A percentile compares a stretch with the other conserved stretches of the same genome.
Evolutionary conservation across 768 basidiomycete species (phyloP).

Genomic region (Mycena belliarum): DNA sequence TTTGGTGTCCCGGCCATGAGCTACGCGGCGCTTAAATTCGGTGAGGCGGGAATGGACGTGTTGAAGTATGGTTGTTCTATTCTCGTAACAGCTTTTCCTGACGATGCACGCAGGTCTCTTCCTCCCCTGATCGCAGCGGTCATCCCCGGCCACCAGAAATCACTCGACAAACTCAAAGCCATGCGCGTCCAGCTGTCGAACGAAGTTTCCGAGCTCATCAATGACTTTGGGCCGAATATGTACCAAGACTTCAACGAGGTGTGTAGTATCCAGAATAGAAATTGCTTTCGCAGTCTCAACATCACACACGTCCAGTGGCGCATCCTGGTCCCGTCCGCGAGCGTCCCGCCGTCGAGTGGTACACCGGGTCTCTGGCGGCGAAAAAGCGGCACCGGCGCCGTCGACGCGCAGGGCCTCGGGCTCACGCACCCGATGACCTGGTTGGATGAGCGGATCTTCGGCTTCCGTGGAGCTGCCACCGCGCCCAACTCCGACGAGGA

Average conservation of each 20-base stretch:
- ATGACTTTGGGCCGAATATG: conserved; percentile 85
- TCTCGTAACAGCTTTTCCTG: too few species aligned
- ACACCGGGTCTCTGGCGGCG: conserved; percentile 76
- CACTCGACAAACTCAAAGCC: conserved; percentile 72
- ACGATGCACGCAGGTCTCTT: conserved; percentile 65
- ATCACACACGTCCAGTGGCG: conserved; percentile 52
- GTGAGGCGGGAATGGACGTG: conserved; percentile 97
- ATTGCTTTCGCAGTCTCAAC: conserved; percentile 8
- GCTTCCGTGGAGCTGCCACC: conserved; percentile 66
- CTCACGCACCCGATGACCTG: conserved; percentile 88
- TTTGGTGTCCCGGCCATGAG: conserved; percentile 83
- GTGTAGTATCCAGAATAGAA: conserved; percentile 22
- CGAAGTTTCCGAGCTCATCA: conserved; percentile 80
- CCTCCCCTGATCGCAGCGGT: conserved; percentile 86
- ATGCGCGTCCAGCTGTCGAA: conserved; percentile 77
- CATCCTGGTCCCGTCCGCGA: conserved; percentile 81
- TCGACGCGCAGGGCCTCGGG: conserved; percentile 74
- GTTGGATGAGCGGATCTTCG: conserved; percentile 93
- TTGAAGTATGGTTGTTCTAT: conserved; percentile 32
- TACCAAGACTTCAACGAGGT: conserved; percentile 89
- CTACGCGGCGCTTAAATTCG: conserved; percentile 93
- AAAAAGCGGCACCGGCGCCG: conserved; percentile 77
- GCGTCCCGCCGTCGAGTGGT: conserved; percentile 77
- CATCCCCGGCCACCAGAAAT: conserved; percentile 84
- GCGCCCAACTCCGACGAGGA: conserved; percentile 78